Evolutionary conservation across 2,329 filamentous ascomycete species (phyloP), one percentile per base, ranked within the genome.

Genomic region (Lachnellula occidentalis): DNA sequence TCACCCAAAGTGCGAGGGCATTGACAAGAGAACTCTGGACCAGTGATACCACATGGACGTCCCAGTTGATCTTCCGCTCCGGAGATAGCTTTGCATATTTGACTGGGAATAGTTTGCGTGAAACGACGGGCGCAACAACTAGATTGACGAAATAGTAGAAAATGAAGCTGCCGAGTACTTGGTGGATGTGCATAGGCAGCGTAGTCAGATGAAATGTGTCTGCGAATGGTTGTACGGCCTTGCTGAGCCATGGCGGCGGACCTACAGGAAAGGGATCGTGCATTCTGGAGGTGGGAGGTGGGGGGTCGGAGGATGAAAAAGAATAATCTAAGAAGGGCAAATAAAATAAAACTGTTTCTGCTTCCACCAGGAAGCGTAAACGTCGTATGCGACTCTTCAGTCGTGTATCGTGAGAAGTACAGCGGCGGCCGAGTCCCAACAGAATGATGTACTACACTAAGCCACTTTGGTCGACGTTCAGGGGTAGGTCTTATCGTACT

Each of bases 1-100:
- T 88, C 54, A 88, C 80, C 79, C 83, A 92, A 15, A 94, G 72
- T n/a, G 88, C 87, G 34, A 92, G 73, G 47, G 63, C 69, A 69
- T 86, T 90, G 73, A 95, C 88, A 53, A 90, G 72, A 34, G 78
- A 74, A 68, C 84, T 86, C 77, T 95, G 90, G 53, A 89, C 76
- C 62, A 94, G 79, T n/a, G 87, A 91, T 34, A 94, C 89, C 53
- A 92, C 85, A 68, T 92, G 90, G 22, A 90, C 86, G 69, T 95
- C 84, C 90, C 90, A 94, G 76, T 88, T 94, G 58, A 90, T 76
- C 45, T 72, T 72, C 67, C 79, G 80, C 54, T 86, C 88, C 24
- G 75, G 73, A 48, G 83, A 80, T 62, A 90, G 78, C 47, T 72
- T 71, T 34, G 75, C 69, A 73, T 94, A 94, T 62, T 80, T 76